Evolutionary conservation across 139 green algal genomes (phyloP), one percentile per base, ranked within the genome.

Genomic region (Chlamydomonas incerta): DNA sequence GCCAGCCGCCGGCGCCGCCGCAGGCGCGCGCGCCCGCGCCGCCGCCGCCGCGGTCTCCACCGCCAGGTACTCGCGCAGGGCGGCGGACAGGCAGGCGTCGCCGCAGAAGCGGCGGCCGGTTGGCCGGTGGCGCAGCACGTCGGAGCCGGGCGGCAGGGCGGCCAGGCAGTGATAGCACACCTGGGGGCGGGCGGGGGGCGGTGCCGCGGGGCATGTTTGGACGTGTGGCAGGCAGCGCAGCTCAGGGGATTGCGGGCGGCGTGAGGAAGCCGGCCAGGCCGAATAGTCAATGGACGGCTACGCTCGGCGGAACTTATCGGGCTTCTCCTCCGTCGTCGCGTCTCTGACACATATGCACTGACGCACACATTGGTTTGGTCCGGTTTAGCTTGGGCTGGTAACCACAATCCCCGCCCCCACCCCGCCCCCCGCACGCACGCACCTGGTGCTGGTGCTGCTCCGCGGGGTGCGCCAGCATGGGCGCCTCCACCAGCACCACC

Each of bases 121-220:
- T 55, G 80, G 23, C 15, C 29, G 29, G 80, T 77, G 33, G 0
- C 52, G 52, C 26, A 77, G 41, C 41, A 50, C 41, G 41, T 50
- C 41, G 41, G 41, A 5, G 41, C 41, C 41, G 41, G 41, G 35
- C 8, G 31, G 17, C 52, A 86, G 8, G 35, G 68, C 46, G 17
- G 33, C 52, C 26, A 86, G 80, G 52, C 80, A 86, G 80, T 79
- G 52, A 33, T 86, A 74, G 80, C 80, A 86, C 35, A 86, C 80
- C 80, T 86, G 67, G 2, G 33, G 6, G 0, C 33, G 0, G 31
- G 31, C 8, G 24, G 29, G 20, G 13, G 24, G 65, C 20, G 2
- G n/a, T n/a, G n/a, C n/a, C n/a, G n/a, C n/a, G n/a, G n/a, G n/a
- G n/a, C n/a, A n/a, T n/a, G n/a, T n/a, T n/a, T n/a, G n/a, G n/a